phyloP scores from a whole-genome alignment of 345 rosid genomes.

The Durio zibethinus region DNA sequence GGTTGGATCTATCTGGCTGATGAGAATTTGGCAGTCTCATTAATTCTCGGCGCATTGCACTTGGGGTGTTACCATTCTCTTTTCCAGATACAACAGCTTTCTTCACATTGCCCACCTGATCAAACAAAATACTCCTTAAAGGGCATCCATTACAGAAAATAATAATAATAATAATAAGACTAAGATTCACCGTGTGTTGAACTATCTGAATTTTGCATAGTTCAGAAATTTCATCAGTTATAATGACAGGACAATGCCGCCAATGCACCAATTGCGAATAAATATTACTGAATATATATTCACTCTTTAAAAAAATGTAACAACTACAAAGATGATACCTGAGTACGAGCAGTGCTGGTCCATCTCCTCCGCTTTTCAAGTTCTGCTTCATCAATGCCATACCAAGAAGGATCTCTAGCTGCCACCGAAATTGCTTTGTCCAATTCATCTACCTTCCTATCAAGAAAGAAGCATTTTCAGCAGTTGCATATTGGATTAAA shows the following conservation, averaged over 20 bases:
- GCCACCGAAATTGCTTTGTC: conserved; percentile 90
- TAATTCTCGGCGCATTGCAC: conserved; percentile 71
- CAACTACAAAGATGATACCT: conserved; percentile 37
- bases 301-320: background rate
- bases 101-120: conserved; percentile 72
- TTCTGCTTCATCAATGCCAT: conserved; percentile 78
- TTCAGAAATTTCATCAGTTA: background rate
- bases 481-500: conserved; percentile 27
- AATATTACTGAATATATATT: background rate
- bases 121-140: conserved; percentile 19
- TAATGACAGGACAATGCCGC: background rate
- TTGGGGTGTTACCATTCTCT: conserved; percentile 46
- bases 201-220: background rate
- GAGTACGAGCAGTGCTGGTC: conserved; percentile 76
- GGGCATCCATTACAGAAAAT: background rate
- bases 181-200: background rate
- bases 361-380: conserved; percentile 92
- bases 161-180: background rate
- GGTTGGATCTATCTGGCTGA: conserved; percentile 55
- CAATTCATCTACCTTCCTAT: conserved; percentile 97
- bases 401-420: conserved; percentile 80
- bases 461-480: conserved; percentile 48
- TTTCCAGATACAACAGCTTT: conserved; percentile 64
- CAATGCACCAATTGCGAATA: conserved; percentile 1
- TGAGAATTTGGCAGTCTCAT: conserved; percentile 74